Evolutionary conservation across 179 eudicot species (phyloP), one percentile per base, ranked within the genome.

Genomic region (Silene vulgaris): DNA sequence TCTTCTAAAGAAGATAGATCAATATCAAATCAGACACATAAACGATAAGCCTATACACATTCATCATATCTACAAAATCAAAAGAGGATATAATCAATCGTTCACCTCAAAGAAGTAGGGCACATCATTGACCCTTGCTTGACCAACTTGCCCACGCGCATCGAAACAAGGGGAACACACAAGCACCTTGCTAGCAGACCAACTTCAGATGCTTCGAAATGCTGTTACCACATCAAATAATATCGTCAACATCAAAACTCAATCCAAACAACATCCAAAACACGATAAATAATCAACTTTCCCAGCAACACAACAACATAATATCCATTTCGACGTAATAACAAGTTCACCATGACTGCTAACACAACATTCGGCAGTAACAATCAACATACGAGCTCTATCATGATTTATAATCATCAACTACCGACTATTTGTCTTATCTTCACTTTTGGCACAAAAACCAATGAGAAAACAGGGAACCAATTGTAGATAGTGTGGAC

Each of bases 201-300:
- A 81, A 94, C 91, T 85, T 94, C 98, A 45, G 94, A 86, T 35
- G 96, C 89, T 80, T 90, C 96, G 80, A 94, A 94, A 78, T 94
- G 91, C 98, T 94, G 91, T 69, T 59, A 63, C 1, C 19, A 16
- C 59, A 73, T 45, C 56, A 29, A 13, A 21, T 9, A 21, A 56
- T 7, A 29, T 59, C 1, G 23, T 17, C 17, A 60, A 43, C 67
- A 35, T 30, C 73, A 21, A 52, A 13, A 71, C 43, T 6, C 14
- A 23, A 78, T 69, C 40, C 16, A 48, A 20, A 30, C 68, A 37
- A 40, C 17, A n/a, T 37, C 40, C 65, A 48, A 17, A 43, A 3
- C 4, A 52, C 45, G 52, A 37, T 12, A 2, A 0, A 8, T 5
- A 48, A 11, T 23, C 28, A 8, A n/a, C 19, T 35, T 35, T 35